Evolutionary conservation across 192 early-diverging fungal species (phyloP), one percentile per base, ranked within the genome.

Genomic region (Helicostylum pulchrum): DNA sequence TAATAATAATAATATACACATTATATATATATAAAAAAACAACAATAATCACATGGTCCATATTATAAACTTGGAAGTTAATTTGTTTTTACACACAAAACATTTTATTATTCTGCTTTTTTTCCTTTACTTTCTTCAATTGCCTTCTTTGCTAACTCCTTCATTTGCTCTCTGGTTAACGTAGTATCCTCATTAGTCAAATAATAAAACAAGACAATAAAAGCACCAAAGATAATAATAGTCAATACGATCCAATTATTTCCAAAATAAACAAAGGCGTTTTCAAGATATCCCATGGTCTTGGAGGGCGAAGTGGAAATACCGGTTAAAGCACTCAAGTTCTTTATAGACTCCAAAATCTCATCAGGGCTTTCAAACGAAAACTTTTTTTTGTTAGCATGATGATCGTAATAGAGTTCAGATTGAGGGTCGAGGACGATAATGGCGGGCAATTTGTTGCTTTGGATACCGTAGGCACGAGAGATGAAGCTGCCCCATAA

Each of bases 401-500:
- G 17, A 9, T 45, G 36, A 59, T 43, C 36, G 23, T 59, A 42
- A 26, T 59, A 59, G 2, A 59, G 4, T 44, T 23, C 57, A 19
- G 32, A 39, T 59, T 71, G 74, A 26, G 56, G 54, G 47, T 73
- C 71, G 2, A 64, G 31, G 48, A 73, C 54, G 20, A 73, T 54
- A 34, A 73, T 20, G n/a, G 60, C 56, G 7, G 65, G 66, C 19
- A 64, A 7, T 2, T 59, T 20, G 10, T 62, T 45, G 12, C 39
- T 30, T 1, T 56, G 20, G 8, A 73, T 59, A 44, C 75, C 75
- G 65, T 83, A 87, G 32, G 81, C 82, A 30, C 78, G 70, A 31
- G 78, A 70, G 11, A 89, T 67, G 65, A 87, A 90, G 30, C 81
- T 66, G 12, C 68, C 68, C 81, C 83, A 92, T 31, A 81, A 82